These are phyloP conservation scores for Daldinia concentrica DNA, from an alignment of 495 filamentous ascomycete genomes.

Conservation along the genomic window DNA sequence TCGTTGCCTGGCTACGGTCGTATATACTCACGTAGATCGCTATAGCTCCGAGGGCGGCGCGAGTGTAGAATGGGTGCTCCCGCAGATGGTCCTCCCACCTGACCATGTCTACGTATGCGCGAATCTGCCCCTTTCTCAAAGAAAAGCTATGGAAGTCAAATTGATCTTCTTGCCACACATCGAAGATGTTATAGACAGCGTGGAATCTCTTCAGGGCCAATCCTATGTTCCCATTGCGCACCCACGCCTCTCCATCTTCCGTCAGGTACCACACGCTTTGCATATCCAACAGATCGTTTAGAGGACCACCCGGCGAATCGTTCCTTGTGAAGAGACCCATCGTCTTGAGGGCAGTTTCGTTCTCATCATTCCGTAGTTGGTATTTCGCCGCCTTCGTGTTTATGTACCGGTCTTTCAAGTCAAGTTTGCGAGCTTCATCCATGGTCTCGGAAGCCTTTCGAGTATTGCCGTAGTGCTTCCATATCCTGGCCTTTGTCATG, in stretches of 20 bases:
- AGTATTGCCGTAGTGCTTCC: slow-evolving; percentile 86
- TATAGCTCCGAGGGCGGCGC: slow-evolving; percentile 85
- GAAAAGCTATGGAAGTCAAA: slow-evolving; percentile 99
- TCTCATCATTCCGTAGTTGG: slow-evolving; percentile 90
- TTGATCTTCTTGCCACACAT: slow-evolving; percentile 97
- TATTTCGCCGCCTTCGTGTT: slow-evolving; percentile 99
- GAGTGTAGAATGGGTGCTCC: slow-evolving; percentile 90
- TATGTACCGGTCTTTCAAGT: slow-evolving; percentile 93
- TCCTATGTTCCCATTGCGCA: slow-evolving; percentile 81
- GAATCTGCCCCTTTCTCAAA: slow-evolving; percentile 90
- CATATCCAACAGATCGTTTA: slow-evolving; percentile 96
- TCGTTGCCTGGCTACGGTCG: slow-evolving; percentile 73
- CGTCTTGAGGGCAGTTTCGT: slow-evolving; percentile 81
- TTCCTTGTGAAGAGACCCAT: slow-evolving; percentile 93
- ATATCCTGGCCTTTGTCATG: slow-evolving; percentile 95
- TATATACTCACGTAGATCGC: slow-evolving; percentile 80
- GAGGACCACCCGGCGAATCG: slow-evolving; percentile 84
- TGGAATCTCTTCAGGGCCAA: slow-evolving; percentile 92
- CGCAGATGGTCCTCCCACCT: slow-evolving; percentile 92
- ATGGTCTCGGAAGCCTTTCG: slow-evolving; percentile 86
- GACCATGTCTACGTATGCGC: slow-evolving; percentile 95
- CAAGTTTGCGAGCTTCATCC: slow-evolving; percentile 84
- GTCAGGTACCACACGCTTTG: slow-evolving; percentile 98
- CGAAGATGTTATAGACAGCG: slow-evolving; percentile 88
- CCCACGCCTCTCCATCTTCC: slow-evolving; percentile 91